Base-by-base conservation (phyloP, 768 basidiomycete genomes). In the Suillus subaureus region DNA sequence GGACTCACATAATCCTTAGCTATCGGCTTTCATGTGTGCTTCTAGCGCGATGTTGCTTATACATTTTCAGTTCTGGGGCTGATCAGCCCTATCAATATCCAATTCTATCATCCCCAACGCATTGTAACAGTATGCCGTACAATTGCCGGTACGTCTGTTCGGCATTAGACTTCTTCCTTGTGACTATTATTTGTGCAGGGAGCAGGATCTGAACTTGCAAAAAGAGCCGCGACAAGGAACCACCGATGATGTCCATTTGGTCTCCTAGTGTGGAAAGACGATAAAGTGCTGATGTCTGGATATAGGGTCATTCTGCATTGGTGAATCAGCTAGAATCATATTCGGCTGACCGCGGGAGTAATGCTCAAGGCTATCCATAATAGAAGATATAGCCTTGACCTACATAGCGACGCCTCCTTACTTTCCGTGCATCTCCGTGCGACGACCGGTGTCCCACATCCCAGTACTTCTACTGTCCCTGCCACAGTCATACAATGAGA, bases 21-120 rank as follows among this genome's bases (percentile, higher is more conserved):
- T 2, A n/a, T 55, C 6, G 31, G 6, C 31, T 21, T 55, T 33
- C 3, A 33, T 35, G 21, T 35, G 3, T 54, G 18, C 52, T 54
- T 54, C 31, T 33, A 31, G 31, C 31, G 21, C 21, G 0, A 35
- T 35, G 3, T 0, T 55, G 18, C 31, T 35, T 7, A 55, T 55
- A 3, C 12, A n/a, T n/a, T n/a, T 35, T 55, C 33, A 55, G 54
- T 55, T 55, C 54, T 35, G 33, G 54, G 54, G 54, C 54, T 55
- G 11, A 55, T 13, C 12, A 55, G 54, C 54, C 31, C 54, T 33
- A 55, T 55, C 33, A 55, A 35, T 55, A 21, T 55, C 54, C 54
- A 35, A 55, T 35, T 35, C 0, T 21, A 35, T n/a, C 21, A 21
- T 35, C 33, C 21, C 54, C 33, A 13, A 35, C 12, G 12, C 21